Conservation (phyloP, 1,284 basidiomycete genomes). For the Cronartium quercuum region DNA sequence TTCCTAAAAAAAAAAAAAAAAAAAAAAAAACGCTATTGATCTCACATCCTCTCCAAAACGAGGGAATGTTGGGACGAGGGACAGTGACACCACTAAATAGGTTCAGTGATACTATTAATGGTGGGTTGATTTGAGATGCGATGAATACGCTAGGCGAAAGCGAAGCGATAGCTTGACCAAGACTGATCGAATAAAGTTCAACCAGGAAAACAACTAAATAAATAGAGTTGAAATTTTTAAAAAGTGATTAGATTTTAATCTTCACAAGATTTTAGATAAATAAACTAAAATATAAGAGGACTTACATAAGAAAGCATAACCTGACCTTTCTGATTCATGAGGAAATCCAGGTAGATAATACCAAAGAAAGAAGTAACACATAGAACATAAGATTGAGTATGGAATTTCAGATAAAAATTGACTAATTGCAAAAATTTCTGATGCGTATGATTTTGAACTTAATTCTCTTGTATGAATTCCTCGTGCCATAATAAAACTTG, state of each 20-base stretch:
- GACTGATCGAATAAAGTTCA: slow-evolving; percentile 67
- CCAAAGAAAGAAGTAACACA: slow-evolving; percentile 63
- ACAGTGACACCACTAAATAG: slow-evolving; percentile 63
- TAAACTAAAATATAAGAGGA: background rate
- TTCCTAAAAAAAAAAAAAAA: slow-evolving; percentile 48
- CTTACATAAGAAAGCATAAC: slow-evolving; percentile 61
- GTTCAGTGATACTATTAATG: slow-evolving; percentile 54
- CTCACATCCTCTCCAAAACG: slow-evolving; percentile 73
- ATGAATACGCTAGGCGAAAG: slow-evolving; percentile 61
- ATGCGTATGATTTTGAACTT: slow-evolving; percentile 60
- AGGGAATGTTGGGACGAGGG: slow-evolving; percentile 55
- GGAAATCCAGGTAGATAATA: slow-evolving; percentile 61
- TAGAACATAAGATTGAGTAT: slow-evolving; percentile 59
- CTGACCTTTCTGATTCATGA: slow-evolving; percentile 53
- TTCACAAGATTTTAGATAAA: background rate
- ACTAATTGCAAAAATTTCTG: slow-evolving; percentile 72
- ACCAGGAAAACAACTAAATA: slow-evolving; percentile 59
- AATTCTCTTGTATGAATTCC: slow-evolving; percentile 62
- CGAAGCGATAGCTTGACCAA: slow-evolving; percentile 67
- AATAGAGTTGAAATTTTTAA: background rate
- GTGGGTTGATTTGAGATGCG: slow-evolving; percentile 72
- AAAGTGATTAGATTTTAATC: background rate
- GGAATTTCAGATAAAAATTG: slow-evolving; percentile 80
- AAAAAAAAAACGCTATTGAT: slow-evolving; percentile 58
- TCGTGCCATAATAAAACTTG: slow-evolving; percentile 75